These are phyloP conservation scores for Carallia pectinifolia DNA, from an alignment of 345 rosid species.

Conservation along the genomic window DNA sequence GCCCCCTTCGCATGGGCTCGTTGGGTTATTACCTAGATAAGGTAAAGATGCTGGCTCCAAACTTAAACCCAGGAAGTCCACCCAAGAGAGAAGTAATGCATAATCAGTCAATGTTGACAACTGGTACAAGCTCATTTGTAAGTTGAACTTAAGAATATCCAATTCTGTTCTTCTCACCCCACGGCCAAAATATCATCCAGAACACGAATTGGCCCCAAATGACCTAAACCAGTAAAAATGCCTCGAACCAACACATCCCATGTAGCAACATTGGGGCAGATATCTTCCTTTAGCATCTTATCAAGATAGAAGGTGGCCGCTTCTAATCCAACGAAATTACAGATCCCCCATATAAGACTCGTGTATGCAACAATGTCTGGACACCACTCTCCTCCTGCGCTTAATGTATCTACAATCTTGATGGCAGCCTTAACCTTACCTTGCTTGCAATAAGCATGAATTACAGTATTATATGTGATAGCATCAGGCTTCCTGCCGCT, in stretches of 20 bases:
- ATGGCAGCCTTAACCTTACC: constrained; percentile 49
- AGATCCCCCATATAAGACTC: constrained; percentile 61
- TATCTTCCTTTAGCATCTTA: constrained; percentile 48
- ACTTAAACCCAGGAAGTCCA: not conserved
- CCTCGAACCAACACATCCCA: constrained; percentile 67
- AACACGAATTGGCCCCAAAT: constrained; percentile 39
- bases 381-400: constrained; percentile 43
- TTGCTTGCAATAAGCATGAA: constrained; percentile 53
- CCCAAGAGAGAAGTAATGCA: not conserved
- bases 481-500: constrained; percentile 56
- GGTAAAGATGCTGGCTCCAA: not conserved
- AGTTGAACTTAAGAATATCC: not conserved
- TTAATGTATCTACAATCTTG: constrained; percentile 40
- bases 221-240: constrained; percentile 44
- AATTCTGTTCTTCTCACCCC: constrained; percentile 21
- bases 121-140: not conserved
- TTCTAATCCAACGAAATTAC: constrained; percentile 47
- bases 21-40: not conserved
- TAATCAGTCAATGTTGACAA: not conserved
- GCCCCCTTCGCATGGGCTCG: not conserved
- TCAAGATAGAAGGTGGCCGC: constrained; percentile 46
- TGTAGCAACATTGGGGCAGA: constrained; percentile 55
- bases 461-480: constrained; percentile 53
- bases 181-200: constrained; percentile 43
- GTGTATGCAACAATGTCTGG: constrained; percentile 69